Conservation (phyloP, 768 basidiomycete species). For the Tricholoma flavovirens region DNA sequence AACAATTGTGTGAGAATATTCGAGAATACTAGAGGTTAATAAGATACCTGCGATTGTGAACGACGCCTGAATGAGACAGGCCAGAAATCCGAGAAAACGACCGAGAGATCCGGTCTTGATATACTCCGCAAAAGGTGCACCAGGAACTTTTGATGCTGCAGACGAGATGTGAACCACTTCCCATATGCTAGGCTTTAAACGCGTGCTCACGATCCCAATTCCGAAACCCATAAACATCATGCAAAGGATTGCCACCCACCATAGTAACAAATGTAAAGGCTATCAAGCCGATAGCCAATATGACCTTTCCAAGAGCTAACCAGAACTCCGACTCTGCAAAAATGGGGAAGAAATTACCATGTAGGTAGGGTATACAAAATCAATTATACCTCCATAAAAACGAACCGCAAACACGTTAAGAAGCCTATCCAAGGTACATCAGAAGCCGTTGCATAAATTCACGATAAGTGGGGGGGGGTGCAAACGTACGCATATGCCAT, state of each 20-base stretch:
- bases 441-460: not conserved
- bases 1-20: not conserved
- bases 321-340: conserved; percentile 49
- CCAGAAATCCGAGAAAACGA: conserved; percentile 57
- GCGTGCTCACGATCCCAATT: conserved; percentile 40
- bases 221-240: conserved; percentile 50
- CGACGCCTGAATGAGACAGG: conserved; percentile 55
- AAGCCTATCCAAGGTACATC: conserved; percentile 20
- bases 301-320: conserved; percentile 46
- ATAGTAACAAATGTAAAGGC: conserved; percentile 53
- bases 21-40: not conserved
- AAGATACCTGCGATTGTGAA: conserved; percentile 54
- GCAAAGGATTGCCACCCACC: conserved; percentile 54
- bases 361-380: too few species aligned
- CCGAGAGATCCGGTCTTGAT: conserved; percentile 48
- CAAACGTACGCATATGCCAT: conserved; percentile 33
- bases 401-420: conserved; percentile 44
- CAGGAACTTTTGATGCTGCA: conserved; percentile 37
- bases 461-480: not conserved
- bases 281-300: conserved; percentile 43
- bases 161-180: not conserved
- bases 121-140: conserved; percentile 54
- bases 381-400: conserved; percentile 39
- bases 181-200: not conserved
- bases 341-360: not conserved